Evolutionary conservation across 768 basidiomycete species (phyloP).

Genomic region (Terana coerulea): DNA sequence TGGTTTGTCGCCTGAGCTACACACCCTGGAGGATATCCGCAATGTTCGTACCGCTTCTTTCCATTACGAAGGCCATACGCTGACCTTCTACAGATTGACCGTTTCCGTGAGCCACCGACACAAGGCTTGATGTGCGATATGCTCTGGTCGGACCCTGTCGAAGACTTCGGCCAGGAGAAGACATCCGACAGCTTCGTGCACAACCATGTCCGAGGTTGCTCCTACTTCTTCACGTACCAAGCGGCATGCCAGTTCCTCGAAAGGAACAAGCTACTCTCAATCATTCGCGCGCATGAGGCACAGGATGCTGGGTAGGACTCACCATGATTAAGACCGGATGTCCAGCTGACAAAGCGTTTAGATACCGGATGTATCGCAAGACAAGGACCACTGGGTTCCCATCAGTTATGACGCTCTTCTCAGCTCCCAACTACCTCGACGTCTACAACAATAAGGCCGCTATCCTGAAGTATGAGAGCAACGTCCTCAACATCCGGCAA

Average conservation of each 20-base stretch:
- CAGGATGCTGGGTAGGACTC: conserved; percentile 89
- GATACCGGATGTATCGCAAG: conserved; percentile 98
- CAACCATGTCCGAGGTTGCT: conserved; percentile 96
- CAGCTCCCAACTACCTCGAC: conserved; percentile 96
- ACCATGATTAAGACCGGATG: not conserved
- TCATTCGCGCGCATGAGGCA: conserved; percentile 97
- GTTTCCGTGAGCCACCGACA: conserved; percentile 97
- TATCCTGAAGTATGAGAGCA: conserved; percentile 98
- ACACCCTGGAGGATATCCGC: conserved; percentile 93
- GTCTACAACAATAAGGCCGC: conserved; percentile 99
- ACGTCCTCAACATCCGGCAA: conserved; percentile 97
- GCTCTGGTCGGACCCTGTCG: conserved; percentile 96
- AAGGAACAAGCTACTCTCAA: conserved; percentile 92
- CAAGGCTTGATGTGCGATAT: conserved; percentile 98
- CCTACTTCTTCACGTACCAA: conserved; percentile 95
- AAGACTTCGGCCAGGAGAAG: conserved; percentile 96
- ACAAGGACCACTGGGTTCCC: conserved; percentile 98
- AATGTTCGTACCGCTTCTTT: conserved; percentile 45
- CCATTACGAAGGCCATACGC: not conserved
- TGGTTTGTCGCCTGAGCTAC: conserved; percentile 91
- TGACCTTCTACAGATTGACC: conserved; percentile 66
- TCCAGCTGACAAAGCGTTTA: conserved; percentile 26
- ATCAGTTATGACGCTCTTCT: conserved; percentile 99
- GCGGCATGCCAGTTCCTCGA: conserved; percentile 98
- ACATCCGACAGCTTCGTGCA: conserved; percentile 88